A percentile compares a stretch with the other conserved stretches of the same genome.
phyloP scores from a whole-genome alignment of 2,329 filamentous ascomycete genomes.

The Penicillium sp. region DNA sequence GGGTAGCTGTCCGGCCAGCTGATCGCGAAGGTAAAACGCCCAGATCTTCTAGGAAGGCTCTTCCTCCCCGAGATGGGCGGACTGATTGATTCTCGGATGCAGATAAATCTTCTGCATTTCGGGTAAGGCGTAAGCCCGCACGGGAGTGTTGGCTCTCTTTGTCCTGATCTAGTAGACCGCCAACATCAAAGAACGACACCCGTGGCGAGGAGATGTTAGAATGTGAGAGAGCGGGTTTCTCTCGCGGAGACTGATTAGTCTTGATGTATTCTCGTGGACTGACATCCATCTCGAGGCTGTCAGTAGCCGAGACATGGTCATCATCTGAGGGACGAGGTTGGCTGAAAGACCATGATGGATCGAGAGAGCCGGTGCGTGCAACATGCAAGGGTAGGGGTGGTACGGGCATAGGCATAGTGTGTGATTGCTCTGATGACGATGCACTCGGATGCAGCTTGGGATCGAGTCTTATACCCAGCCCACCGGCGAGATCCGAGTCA shows the following conservation, averaged over 20 bases:
- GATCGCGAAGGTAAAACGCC: conserved; percentile 22
- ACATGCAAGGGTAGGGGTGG: conserved; percentile 27
- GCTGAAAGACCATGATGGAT: conserved; percentile 36
- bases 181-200: conserved; percentile 83
- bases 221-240: conserved; percentile 38
- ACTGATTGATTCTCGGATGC: background rate
- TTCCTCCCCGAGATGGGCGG: conserved; percentile 22
- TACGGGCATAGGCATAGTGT: conserved; percentile 22
- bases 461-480: conserved; percentile 69
- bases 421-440: background rate
- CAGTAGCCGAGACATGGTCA: conserved; percentile 28
- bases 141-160: conserved; percentile 1
- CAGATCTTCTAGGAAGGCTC: conserved; percentile 36
- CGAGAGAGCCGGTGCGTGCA: conserved; percentile 29
- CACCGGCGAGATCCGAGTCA: conserved; percentile 84
- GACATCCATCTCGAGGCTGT: conserved; percentile 34
- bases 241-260: conserved; percentile 29
- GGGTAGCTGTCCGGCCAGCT: background rate
- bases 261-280: conserved; percentile 37
- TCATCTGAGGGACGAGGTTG: conserved; percentile 27
- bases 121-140: conserved; percentile 2
- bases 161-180: conserved; percentile 64
- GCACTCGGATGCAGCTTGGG: conserved; percentile 48
- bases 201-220: conserved; percentile 52
- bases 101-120: conserved; percentile 5